phyloP scores from a whole-genome alignment of 345 rosid genomes.

The Carallia brachiata region DNA sequence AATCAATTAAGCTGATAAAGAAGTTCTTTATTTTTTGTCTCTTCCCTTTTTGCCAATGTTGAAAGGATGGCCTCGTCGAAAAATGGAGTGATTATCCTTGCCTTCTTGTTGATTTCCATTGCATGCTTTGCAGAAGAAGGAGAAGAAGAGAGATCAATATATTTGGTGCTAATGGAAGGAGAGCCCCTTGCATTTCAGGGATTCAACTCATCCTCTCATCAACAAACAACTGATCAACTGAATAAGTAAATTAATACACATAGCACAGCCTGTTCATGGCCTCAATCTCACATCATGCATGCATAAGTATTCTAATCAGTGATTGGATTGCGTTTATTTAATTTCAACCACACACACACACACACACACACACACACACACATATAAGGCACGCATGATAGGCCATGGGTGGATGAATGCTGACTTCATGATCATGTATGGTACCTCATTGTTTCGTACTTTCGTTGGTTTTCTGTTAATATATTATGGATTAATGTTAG shows the following conservation, averaged over 20 bases:
- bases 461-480: background rate
- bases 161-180: conserved; percentile 66
- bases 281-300: too few species aligned
- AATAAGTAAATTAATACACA: conserved; percentile 35
- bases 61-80: background rate
- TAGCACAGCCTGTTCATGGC: background rate
- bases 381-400: too few species aligned
- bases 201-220: background rate
- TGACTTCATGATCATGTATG: background rate
- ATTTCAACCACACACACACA: too few species aligned
- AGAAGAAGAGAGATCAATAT: conserved; percentile 31
- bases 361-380: too few species aligned
- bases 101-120: conserved; percentile 16
- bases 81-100: conserved; percentile 15
- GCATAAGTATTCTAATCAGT: too few species aligned
- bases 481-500: background rate
- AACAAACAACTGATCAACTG: conserved; percentile 11
- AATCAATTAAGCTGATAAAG: too few species aligned
- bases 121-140: conserved; percentile 35
- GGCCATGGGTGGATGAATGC: too few species aligned
- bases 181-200: conserved; percentile 49
- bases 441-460: background rate
- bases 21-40: too few species aligned
- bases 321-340: too few species aligned
- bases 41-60: too few species aligned